phyloP scores from a whole-genome alignment of 2,329 filamentous ascomycete species.

The Endoconidiophora polonica region DNA sequence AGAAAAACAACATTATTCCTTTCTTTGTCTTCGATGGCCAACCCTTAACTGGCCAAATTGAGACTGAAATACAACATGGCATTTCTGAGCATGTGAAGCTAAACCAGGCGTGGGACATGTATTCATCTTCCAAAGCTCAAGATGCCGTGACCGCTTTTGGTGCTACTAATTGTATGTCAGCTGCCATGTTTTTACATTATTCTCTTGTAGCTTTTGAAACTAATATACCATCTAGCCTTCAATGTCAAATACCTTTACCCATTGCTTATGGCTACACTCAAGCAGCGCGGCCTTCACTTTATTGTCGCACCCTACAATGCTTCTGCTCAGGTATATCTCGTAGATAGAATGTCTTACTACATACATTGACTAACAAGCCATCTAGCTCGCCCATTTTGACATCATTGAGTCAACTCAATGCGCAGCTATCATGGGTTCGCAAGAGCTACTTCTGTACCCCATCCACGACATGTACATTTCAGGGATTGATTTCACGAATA shows the following conservation, averaged over 20 bases:
- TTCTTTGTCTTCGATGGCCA: slow-evolving; percentile 89
- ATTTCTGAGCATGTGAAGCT: slow-evolving; percentile 53
- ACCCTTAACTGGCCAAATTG: slow-evolving; percentile 59
- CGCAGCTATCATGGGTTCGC: slow-evolving; percentile 66
- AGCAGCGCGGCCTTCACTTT: slow-evolving; percentile 53
- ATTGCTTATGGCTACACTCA: slow-evolving; percentile 58
- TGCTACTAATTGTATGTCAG: slow-evolving; percentile 47
- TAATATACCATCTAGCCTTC: slow-evolving; percentile 36
- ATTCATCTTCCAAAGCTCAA: slow-evolving; percentile 63
- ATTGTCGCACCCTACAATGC: slow-evolving; percentile 77
- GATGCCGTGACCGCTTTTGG: slow-evolving; percentile 79
- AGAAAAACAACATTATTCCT: slow-evolving; percentile 52
- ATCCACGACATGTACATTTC: slow-evolving; percentile 58
- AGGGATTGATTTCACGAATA: slow-evolving; percentile 50
- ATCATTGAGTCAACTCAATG: slow-evolving; percentile 48
- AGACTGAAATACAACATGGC: slow-evolving; percentile 46
- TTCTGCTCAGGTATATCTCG: slow-evolving; percentile 54
- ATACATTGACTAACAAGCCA: slow-evolving; percentile 15
- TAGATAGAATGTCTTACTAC: slow-evolving; percentile 4
- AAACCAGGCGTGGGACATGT: slow-evolving; percentile 70
- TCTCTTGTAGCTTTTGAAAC: neutral
- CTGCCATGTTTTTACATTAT: neutral
- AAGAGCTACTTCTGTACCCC: slow-evolving; percentile 73
- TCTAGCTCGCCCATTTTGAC: slow-evolving; percentile 62
- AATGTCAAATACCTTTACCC: slow-evolving; percentile 57